These are phyloP conservation scores for Populus simonii DNA, from an alignment of 345 rosid species.

Conservation along the genomic window DNA sequence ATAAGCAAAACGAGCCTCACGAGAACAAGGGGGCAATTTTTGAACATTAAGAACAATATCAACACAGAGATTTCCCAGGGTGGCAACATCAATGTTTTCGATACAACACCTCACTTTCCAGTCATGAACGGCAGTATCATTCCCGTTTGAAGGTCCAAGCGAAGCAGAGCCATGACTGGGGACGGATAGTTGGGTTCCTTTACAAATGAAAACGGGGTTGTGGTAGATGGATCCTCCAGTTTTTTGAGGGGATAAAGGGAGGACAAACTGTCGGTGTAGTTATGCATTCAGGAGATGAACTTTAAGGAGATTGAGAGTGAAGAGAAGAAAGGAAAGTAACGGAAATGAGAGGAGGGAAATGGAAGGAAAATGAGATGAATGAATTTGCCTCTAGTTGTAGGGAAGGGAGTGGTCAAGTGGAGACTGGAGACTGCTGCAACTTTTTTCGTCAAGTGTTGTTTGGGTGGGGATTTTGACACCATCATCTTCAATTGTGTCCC, in stretches of 20 bases:
- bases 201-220: conserved; percentile 23
- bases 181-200: conserved; percentile 32
- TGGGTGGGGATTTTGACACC: no score
- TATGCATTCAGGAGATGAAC: conserved; percentile 43
- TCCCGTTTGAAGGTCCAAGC: conserved; percentile 9
- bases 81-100: conserved; percentile 65
- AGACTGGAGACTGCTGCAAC: neutral
- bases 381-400: neutral
- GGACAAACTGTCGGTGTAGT: conserved; percentile 26
- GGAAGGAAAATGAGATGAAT: neutral
- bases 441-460: no score
- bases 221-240: neutral
- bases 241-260: conserved; percentile 24
- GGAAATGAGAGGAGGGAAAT: neutral
- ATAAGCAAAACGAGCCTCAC: conserved; percentile 50
- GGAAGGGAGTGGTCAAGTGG: neutral
- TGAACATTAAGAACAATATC: conserved; percentile 87
- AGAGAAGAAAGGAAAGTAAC: neutral
- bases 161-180: conserved; percentile 26
- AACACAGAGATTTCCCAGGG: conserved; percentile 91
- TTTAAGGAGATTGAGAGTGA: neutral
- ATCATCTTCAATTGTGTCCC: no score
- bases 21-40: conserved; percentile 66
- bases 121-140: neutral
- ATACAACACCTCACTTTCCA: conserved; percentile 22